Percentiles rank a stretch among this genome's conserved stretches.
Conservation (phyloP, 805 yeast species). For the Candida xiaguanensis region DNA sequence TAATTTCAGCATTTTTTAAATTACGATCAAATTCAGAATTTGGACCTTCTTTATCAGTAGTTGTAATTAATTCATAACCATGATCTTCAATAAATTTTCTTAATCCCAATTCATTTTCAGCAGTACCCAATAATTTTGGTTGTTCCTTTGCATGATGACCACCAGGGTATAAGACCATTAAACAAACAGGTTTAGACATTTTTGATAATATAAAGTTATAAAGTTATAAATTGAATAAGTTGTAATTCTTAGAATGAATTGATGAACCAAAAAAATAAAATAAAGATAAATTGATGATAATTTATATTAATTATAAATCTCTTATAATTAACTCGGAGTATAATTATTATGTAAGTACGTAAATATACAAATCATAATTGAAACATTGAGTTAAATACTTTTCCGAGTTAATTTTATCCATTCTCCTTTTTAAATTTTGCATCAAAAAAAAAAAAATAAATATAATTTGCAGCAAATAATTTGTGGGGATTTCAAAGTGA, state of each 20-base stretch:
- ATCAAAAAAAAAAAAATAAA: not conserved
- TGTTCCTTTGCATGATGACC: slow-evolving; percentile 58
- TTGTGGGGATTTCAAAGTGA: too few relatives aligned
- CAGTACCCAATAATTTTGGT: slow-evolving; percentile 60
- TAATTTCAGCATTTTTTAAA: slow-evolving; percentile 68
- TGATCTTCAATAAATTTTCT: slow-evolving; percentile 57
- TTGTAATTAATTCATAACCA: slow-evolving; percentile 66
- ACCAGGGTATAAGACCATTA: slow-evolving; percentile 58
- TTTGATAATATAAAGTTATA: not conserved
- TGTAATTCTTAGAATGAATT: not conserved
- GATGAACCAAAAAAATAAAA: not conserved
- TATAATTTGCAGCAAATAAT: not conserved
- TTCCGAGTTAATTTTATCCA: not conserved
- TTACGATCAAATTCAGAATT: slow-evolving; percentile 57
- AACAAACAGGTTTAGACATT: slow-evolving; percentile 36
- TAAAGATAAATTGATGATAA: not conserved
- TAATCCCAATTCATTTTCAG: slow-evolving; percentile 74
- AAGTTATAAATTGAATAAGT: not conserved
- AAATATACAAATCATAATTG: not conserved
- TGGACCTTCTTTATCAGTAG: slow-evolving; percentile 66
- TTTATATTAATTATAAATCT: too few relatives aligned
- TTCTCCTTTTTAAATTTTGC: not conserved
- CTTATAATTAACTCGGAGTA: not conserved
- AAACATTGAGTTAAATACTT: not conserved
- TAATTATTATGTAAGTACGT: not conserved